Base-by-base conservation (phyloP, 805 yeast genomes). In the Jamesozyma gamospora region DNA sequence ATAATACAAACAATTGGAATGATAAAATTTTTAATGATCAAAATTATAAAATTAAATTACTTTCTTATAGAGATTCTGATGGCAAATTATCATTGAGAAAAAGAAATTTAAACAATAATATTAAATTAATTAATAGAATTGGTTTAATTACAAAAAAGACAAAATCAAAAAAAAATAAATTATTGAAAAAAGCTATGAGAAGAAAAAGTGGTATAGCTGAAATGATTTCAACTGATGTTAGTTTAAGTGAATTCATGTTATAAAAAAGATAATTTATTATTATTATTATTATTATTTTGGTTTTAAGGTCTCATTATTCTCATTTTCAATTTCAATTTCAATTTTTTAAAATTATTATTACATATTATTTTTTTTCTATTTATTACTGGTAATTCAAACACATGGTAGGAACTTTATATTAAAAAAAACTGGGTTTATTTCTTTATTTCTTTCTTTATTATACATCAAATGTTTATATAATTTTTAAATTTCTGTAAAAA, bases 221-320 rank as follows among this genome's bases (percentile, higher is more conserved):
- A 43, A 58, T 58, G 62, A 54, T 58, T 13, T 56, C 61, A 27
- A 57, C 60, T 19, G 53, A 53, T 47, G 50, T 55, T 28, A 58
- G 59, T 31, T 51, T 58, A 21, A 55, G 57, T 28, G 63, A 58
- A 40, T 55, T 58, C 48, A 58, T 58, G 62, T 45, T 58, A 37
- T 55, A 48, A 45, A 11, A 17, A 4, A 14, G 8, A 6, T 18
- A 32, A 21, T 32, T 32, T 15, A 24, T 32, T 7, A 25, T 33
- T 24, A 18, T 13, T 28, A 32, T 32, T n/a, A 19, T 17, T 32
- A 7, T 16, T 32, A 16, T 28, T 28, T 28, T 17, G 4, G n/a
- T 12, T 14, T 28, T n/a, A 6, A 6, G 24, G 24, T 21, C 24
- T 21, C 8, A 21, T 21, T 21, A 21, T 21, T 21, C 8, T 21